A percentile compares a stretch with the other conserved stretches of the same genome.
Evolutionary conservation across 2,329 filamentous ascomycete species (phyloP).

Genomic region (Monosporascus sp.): DNA sequence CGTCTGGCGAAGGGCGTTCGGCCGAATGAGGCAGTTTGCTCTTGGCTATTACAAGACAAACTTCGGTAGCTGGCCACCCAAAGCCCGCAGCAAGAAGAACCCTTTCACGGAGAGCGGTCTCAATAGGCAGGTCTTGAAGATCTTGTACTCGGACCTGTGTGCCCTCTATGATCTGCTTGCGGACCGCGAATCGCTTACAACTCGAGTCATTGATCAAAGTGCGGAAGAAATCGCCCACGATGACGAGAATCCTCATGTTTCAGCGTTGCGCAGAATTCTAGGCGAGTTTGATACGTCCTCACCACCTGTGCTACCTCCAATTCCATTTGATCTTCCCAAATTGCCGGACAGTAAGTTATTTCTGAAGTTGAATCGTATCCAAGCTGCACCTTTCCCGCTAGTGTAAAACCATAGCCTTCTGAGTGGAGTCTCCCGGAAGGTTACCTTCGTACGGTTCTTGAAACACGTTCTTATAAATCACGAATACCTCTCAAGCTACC

Average conservation of each 20-base stretch:
- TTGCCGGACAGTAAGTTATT: constrained; percentile 50
- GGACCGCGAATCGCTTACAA: constrained; percentile 72
- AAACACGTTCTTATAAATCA: too few species aligned
- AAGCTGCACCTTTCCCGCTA: too few species aligned
- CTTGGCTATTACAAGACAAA: constrained; percentile 59
- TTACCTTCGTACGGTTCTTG: too few species aligned
- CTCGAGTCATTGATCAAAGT: constrained; percentile 67
- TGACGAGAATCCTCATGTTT: constrained; percentile 53
- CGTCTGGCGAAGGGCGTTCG: constrained; percentile 72
- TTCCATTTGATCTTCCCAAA: constrained; percentile 83
- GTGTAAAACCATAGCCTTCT: too few species aligned
- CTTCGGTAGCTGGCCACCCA: constrained; percentile 77
- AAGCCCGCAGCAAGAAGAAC: constrained; percentile 88
- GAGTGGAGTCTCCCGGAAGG: too few species aligned
- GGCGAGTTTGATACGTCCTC: constrained; percentile 85
- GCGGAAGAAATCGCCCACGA: constrained; percentile 50
- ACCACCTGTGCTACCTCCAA: constrained; percentile 82
- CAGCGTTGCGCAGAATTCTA: constrained; percentile 72
- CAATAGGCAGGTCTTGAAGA: constrained; percentile 75
- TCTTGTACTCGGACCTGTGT: constrained; percentile 81
- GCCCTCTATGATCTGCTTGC: constrained; percentile 84
- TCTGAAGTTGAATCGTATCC: too few species aligned
- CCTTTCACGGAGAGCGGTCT: constrained; percentile 79
- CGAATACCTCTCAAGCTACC: too few species aligned
- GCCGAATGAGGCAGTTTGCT: constrained; percentile 68